Evolutionary conservation across 768 basidiomycete genomes (phyloP).

Genomic region (Lepiota venenata): DNA sequence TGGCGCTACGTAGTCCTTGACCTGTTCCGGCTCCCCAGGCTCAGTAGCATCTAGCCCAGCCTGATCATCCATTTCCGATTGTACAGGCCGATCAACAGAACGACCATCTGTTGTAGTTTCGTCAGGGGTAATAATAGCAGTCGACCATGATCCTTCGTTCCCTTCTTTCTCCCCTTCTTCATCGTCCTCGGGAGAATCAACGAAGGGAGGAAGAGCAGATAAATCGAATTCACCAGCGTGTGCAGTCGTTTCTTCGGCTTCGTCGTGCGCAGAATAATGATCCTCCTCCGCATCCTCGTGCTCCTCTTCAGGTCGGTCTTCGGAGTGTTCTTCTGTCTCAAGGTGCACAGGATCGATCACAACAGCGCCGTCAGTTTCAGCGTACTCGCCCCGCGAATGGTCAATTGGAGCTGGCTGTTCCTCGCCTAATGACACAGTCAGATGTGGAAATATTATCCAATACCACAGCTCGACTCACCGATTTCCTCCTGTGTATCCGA

Average conservation of each 20-base stretch:
- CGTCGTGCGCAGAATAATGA: background rate
- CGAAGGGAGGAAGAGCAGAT: conserved; percentile 11
- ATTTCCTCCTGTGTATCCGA: conserved; percentile 9
- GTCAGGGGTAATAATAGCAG: background rate
- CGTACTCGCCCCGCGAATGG: background rate
- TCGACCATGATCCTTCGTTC: background rate
- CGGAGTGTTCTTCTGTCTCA: conserved; percentile 22
- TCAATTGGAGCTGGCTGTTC: conserved; percentile 15
- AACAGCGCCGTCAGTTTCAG: conserved; percentile 1
- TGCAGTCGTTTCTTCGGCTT: background rate
- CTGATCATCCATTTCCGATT: background rate
- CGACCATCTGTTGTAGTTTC: background rate
- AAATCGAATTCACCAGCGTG: conserved; percentile 12
- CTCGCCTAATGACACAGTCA: conserved; percentile 2
- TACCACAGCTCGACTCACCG: background rate
- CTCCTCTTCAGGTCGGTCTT: conserved; percentile 16
- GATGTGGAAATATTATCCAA: background rate
- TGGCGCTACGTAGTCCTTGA: background rate
- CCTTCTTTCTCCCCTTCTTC: conserved; percentile 9
- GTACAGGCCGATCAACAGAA: background rate
- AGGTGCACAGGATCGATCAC: background rate
- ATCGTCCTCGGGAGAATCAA: conserved; percentile 9
- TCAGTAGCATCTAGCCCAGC: background rate
- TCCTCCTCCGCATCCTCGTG: conserved; percentile 8
- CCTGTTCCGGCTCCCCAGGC: background rate